Base-by-base conservation (phyloP, 176 grass and related monocot species). In the Bolboschoenus planiculmis region DNA sequence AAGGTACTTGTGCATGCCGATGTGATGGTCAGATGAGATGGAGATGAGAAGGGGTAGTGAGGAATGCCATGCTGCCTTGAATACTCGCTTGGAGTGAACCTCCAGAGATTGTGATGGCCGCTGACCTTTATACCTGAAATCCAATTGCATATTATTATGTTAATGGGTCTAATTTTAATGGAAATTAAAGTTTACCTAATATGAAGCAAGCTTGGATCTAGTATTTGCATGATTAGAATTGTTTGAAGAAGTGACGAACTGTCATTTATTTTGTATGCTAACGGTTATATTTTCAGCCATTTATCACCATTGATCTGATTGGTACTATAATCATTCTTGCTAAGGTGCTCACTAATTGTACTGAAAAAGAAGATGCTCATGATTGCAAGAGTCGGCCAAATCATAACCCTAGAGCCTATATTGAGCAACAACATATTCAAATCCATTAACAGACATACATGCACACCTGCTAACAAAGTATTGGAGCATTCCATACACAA, bases 21-120 rank as follows among this genome's bases (percentile, higher is more conserved):
- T 81, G 40, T 81, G 15, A 29, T 63, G 79, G 2, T 81, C 79
- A 20, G 79, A 81, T 29, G 79, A 81, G n/a, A 81, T 81, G 36
- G 79, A 81, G 79, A 81, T 27, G 34, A 81, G 79, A 61, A 81
- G 42, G 2, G 79, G 79, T 3, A 44, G 35, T 4, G 51, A 44
- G 39, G 55, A n/a, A 44, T 81, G 79, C 79, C 79, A 81, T 4
- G 2, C 57, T 63, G 79, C 79, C 42, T 81, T 81, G 36, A 81
- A 81, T 63, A 81, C 79, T 30, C 79, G 79, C 33, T 63, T 81
- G 21, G 23, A 18, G 56, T 81, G 79, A 64, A 36, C 79, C 57
- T 63, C n/a, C 23, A 63, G 15, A 23, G 79, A 81, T 81, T 81
- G 37, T 10, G 79, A 81, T 47, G 79, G 79, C 31, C 18, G 23